These are phyloP conservation scores for Trifolium pratense DNA, from an alignment of 306 rosid species.

Conservation along the genomic window DNA sequence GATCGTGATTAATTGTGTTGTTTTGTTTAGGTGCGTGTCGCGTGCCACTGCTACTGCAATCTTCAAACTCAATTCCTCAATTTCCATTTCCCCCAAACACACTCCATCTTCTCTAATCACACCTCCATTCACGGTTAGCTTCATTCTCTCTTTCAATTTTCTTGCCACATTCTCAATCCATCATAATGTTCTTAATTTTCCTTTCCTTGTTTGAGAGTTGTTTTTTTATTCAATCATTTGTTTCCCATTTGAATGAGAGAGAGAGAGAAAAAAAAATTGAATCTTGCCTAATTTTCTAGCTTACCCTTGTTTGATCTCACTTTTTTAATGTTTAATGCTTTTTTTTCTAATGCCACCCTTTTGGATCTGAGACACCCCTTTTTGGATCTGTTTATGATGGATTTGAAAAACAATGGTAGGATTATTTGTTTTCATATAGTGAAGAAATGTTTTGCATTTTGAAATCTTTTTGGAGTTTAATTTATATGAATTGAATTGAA, in stretches of 20 bases:
- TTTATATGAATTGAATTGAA: constrained; percentile 13
- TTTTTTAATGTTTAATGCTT: background rate
- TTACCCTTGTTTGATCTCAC: constrained; percentile 34
- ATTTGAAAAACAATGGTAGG: background rate
- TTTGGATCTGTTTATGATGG: constrained; percentile 37
- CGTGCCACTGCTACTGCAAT: constrained; percentile 33
- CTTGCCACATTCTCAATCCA: constrained; percentile 13
- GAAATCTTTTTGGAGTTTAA: constrained; percentile 24
- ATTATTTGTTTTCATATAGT: background rate
- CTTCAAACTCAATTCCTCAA: constrained; percentile 8
- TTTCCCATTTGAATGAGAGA: constrained; percentile 7
- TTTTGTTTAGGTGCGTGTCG: constrained; percentile 29
- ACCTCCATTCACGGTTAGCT: constrained; percentile 38
- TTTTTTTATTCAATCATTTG: constrained; percentile 19
- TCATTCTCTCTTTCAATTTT: constrained; percentile 21
- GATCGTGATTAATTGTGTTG: background rate
- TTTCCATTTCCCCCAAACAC: background rate
- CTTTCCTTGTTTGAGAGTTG: background rate
- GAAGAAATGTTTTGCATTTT: constrained; percentile 6
- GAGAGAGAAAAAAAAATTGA: background rate
- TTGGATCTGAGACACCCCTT: constrained; percentile 42
- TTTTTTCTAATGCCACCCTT: constrained; percentile 23
- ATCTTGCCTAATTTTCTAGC: background rate
- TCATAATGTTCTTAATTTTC: background rate
- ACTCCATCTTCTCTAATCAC: constrained; percentile 18